phyloP scores from a whole-genome alignment of 345 rosid species.

The Boechera divaricarpa region DNA sequence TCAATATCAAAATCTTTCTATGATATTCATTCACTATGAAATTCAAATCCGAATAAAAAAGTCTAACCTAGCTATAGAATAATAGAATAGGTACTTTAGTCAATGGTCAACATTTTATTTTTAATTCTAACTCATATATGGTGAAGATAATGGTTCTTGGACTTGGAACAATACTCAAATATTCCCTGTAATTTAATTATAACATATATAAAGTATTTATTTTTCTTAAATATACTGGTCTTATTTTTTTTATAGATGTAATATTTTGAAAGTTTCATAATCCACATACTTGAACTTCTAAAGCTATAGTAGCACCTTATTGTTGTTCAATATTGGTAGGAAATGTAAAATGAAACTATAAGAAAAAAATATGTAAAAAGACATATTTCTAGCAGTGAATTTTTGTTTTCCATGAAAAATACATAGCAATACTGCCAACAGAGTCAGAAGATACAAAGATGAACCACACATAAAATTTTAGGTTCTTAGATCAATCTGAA shows the following conservation, averaged over 20 bases:
- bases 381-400: neutral
- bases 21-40: neutral
- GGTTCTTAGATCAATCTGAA: neutral
- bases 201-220: neutral
- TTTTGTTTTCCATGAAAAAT: neutral
- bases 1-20: constrained; percentile 25
- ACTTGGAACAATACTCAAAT: constrained; percentile 20
- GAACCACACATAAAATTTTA: neutral
- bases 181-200: neutral
- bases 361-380: neutral
- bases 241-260: neutral
- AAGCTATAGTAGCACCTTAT: neutral
- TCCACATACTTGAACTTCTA: neutral
- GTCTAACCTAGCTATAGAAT: neutral
- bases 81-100: neutral
- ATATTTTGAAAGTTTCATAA: neutral
- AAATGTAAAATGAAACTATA: neutral
- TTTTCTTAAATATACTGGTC: neutral
- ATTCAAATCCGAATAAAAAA: constrained; percentile 24
- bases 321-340: neutral
- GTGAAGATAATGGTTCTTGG: constrained; percentile 17
- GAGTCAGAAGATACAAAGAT: neutral
- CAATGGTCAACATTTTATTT: constrained; percentile 14
- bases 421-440: neutral
- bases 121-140: constrained; percentile 5